Conservation (phyloP, 2,329 filamentous ascomycete genomes). For the Ascochyta pisi region DNA sequence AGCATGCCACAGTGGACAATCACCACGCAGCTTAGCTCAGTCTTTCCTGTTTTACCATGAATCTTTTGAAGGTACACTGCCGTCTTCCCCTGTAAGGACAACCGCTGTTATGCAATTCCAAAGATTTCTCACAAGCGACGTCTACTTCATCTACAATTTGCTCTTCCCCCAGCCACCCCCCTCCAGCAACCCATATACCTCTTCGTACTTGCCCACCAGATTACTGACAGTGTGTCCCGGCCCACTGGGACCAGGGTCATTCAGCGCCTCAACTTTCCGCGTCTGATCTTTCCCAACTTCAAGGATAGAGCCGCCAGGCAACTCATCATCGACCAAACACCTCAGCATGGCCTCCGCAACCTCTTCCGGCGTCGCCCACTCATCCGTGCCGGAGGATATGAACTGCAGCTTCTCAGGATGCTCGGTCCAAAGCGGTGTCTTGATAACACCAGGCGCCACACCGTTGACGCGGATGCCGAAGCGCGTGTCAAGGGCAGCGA, state of each 20-base stretch:
- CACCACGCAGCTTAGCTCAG: too few species aligned
- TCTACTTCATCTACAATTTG: background rate
- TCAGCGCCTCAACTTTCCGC: slow-evolving; percentile 58
- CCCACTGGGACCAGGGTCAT: slow-evolving; percentile 61
- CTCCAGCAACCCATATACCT: slow-evolving; percentile 58
- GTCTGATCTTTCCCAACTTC: slow-evolving; percentile 63
- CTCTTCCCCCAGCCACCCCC: slow-evolving; percentile 56
- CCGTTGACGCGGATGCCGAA: slow-evolving; percentile 65
- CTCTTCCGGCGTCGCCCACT: slow-evolving; percentile 67
- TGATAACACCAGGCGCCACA: slow-evolving; percentile 67
- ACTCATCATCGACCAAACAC: slow-evolving; percentile 59
- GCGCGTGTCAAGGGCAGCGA: slow-evolving; percentile 57
- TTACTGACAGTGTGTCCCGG: slow-evolving; percentile 58
- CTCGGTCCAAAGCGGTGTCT: slow-evolving; percentile 68
- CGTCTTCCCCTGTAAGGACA: too few species aligned
- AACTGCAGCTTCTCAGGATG: slow-evolving; percentile 65
- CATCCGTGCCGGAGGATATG: slow-evolving; percentile 56
- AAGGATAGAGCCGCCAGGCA: slow-evolving; percentile 57
- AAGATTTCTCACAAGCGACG: too few species aligned
- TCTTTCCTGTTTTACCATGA: too few species aligned
- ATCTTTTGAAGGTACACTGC: too few species aligned
- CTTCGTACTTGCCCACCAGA: slow-evolving; percentile 50
- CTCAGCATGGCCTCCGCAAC: slow-evolving; percentile 66
- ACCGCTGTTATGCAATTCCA: too few species aligned
- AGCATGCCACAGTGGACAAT: too few species aligned